phyloP scores from a whole-genome alignment of 2,329 filamentous ascomycete species.

The Phialophora chinensis region DNA sequence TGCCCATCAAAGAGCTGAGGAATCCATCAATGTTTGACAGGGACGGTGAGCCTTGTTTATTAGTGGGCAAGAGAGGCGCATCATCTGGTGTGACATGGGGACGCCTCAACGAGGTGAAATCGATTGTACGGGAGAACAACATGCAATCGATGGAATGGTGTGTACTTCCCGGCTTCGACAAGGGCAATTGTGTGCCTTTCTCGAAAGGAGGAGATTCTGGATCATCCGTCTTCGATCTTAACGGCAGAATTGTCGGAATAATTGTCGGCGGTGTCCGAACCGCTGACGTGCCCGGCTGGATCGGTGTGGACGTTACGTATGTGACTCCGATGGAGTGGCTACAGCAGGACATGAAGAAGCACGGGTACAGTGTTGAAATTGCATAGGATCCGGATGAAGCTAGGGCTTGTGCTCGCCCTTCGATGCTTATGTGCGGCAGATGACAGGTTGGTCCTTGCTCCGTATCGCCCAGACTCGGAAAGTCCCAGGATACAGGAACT shows the following conservation, averaged over 20 bases:
- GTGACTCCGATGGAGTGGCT: conserved; percentile 16
- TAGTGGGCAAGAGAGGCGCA: conserved; percentile 18
- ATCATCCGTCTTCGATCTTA: conserved; percentile 14
- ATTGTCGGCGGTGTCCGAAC: conserved; percentile 1
- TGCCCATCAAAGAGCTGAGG: conserved; percentile 11
- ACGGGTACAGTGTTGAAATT: conserved; percentile 11
- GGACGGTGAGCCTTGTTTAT: background rate
- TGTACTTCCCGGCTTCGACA: conserved; percentile 9
- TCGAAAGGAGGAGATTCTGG: conserved; percentile 10
- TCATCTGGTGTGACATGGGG: conserved; percentile 12
- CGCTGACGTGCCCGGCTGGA: background rate
- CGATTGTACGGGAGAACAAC: conserved; percentile 11
- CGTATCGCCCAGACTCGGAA: no score
- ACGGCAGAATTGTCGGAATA: conserved; percentile 18
- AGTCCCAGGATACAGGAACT: no score
- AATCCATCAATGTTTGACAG: background rate
- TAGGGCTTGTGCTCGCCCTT: background rate
- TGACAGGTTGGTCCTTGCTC: background rate
- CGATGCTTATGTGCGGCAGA: background rate
- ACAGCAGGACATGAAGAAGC: conserved; percentile 9
- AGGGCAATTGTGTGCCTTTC: background rate
- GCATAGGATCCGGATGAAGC: conserved; percentile 1
- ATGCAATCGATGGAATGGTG: conserved; percentile 12
- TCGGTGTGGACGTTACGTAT: conserved; percentile 9
- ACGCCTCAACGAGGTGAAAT: conserved; percentile 13